These are phyloP conservation scores for Populus simonii DNA, from an alignment of 345 rosid genomes.

Conservation along the genomic window DNA sequence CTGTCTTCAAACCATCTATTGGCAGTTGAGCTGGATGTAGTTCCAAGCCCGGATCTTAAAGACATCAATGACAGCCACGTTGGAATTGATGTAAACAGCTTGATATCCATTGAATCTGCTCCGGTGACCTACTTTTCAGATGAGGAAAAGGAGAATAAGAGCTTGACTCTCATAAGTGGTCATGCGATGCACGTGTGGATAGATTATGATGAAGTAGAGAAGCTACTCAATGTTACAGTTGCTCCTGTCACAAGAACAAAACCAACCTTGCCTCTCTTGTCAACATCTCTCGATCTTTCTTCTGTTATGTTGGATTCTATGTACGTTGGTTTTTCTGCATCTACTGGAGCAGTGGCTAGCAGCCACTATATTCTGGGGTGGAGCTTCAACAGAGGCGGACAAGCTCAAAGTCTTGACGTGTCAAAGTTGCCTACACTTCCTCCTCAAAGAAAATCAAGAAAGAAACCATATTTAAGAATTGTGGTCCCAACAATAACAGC, in stretches of 20 bases:
- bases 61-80: conserved; percentile 16
- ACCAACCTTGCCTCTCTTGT: conserved; percentile 14
- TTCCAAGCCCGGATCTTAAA: background rate
- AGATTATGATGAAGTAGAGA: conserved; percentile 12
- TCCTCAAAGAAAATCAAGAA: background rate
- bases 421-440: conserved; percentile 7
- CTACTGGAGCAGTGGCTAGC: conserved; percentile 14
- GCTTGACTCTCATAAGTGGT: conserved; percentile 15
- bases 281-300: conserved; percentile 5
- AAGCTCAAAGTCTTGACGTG: background rate
- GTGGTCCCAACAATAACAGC: background rate
- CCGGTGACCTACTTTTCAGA: background rate
- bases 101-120: conserved; percentile 3
- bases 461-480: background rate
- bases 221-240: conserved; percentile 15
- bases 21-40: conserved; percentile 16
- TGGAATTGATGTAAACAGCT: conserved; percentile 12
- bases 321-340: conserved; percentile 23
- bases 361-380: conserved; percentile 19
- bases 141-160: background rate
- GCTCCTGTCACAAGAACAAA: conserved; percentile 4
- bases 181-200: conserved; percentile 15
- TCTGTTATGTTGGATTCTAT: background rate
- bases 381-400: conserved; percentile 22
- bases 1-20: conserved; percentile 14